Evolutionary conservation across 805 yeast species (phyloP), one percentile per base, ranked within the genome.

Genomic region (Metschnikowia similis): DNA sequence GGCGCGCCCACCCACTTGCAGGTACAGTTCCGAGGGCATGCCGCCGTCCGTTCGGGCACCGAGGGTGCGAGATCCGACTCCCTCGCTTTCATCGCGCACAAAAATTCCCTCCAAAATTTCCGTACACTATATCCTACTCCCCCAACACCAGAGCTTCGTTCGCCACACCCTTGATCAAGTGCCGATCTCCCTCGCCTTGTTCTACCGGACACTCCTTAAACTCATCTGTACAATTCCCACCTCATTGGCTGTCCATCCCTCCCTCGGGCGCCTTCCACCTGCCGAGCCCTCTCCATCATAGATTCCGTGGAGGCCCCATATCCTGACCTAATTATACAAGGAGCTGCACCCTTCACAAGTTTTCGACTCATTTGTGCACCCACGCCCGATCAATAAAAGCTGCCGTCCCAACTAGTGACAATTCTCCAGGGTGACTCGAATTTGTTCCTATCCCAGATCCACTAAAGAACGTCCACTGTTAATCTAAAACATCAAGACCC

Each of bases 1-100:
- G 34, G n/a, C 7, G 16, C 14, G 35, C 35, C 16, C 35, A 4
- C 35, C 16, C 35, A 4, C 35, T 8, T 14, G 35, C 16, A 13
- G 7, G 16, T 13, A 5, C 3, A 41, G 31, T 9, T 13, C 45
- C 45, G 45, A 13, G 45, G 45, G 45, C 30, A 21, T 11, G 13
- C 13, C 30, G 30, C 17, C 41, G 41, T 30, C 5, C 7, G 11
- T 26, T 10, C 31, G 13, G 27, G 27, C 8, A 10, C 41, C 41
- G 41, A 9, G 41, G 16, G 35, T 10, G 4, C 35, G 11, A 41
- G 14, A 16, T 41, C 44, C 28, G 29, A 9, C 35, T 31, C 34
- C 42, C 45, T 29, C 34, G 45, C 17, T 41, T 41, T 41, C 45
- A 41, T 41, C 45, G 45, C 45, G 37, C 45, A 41, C 45, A 41